Conservation (phyloP, 768 basidiomycete species). For the Pisolithus albus region DNA sequence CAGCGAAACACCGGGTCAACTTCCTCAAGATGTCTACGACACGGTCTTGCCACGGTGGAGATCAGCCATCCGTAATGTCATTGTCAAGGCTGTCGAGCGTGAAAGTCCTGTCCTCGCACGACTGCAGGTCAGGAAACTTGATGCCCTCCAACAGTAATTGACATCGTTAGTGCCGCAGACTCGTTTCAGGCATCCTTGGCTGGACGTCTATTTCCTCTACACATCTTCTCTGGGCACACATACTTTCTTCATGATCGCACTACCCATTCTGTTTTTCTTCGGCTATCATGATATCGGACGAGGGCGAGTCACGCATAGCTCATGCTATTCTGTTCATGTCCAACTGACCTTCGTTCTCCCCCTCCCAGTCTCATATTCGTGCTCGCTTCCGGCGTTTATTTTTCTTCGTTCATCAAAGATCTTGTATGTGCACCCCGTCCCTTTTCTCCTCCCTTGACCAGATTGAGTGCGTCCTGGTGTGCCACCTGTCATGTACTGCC, state of each 20-base stretch:
- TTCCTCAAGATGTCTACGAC: constrained; percentile 52
- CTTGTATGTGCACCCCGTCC: constrained; percentile 86
- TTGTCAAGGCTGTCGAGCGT: constrained; percentile 47
- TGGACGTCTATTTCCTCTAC: constrained; percentile 81
- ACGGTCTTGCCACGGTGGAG: constrained; percentile 60
- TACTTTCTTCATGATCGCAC: constrained; percentile 87
- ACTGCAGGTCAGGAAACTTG: constrained; percentile 56
- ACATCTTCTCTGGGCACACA: constrained; percentile 77
- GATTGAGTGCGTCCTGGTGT: constrained; percentile 56
- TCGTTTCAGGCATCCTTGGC: constrained; percentile 52
- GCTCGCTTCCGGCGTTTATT: constrained; percentile 75
- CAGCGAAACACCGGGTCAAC: constrained; percentile 9
- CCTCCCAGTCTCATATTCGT: constrained; percentile 55
- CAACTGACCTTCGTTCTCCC: constrained; percentile 1
- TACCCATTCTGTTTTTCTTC: constrained; percentile 88
- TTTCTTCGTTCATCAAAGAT: constrained; percentile 85
- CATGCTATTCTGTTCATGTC: background rate
- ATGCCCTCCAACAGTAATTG: background rate
- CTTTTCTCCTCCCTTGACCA: constrained; percentile 83
- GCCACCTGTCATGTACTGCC: background rate
- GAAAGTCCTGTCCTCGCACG: constrained; percentile 58
- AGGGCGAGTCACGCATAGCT: constrained; percentile 48
- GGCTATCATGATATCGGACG: constrained; percentile 64
- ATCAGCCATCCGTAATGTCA: constrained; percentile 45
- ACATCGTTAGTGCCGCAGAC: constrained; percentile 29